A percentile compares a stretch with the other conserved stretches of the same genome.
These are phyloP conservation scores for Puccinia horiana DNA, from an alignment of 1,284 basidiomycete species.

Conservation along the genomic window DNA sequence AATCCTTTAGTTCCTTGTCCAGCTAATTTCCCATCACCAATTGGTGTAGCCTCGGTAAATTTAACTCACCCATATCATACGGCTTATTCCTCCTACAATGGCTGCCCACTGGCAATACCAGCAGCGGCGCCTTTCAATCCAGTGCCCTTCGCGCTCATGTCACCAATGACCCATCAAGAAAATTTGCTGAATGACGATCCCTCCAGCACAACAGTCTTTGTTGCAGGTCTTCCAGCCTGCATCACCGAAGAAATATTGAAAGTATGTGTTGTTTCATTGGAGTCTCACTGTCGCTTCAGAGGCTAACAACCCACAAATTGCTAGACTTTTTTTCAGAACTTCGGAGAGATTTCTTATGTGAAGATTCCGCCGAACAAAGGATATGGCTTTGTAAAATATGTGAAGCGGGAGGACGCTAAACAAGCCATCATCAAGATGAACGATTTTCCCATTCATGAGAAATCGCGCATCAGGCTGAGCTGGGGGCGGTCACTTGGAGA, in stretches of 20 bases:
- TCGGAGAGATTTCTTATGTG: slow-evolving; percentile 89
- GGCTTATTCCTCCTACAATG: not conserved
- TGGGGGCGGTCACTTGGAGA: slow-evolving; percentile 71
- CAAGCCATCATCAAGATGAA: slow-evolving; percentile 93
- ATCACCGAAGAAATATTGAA: slow-evolving; percentile 83
- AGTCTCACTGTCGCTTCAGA: not conserved
- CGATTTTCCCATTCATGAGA: slow-evolving; percentile 87
- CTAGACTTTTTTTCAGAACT: slow-evolving; percentile 75
- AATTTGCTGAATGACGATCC: slow-evolving; percentile 67
- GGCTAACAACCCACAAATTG: not conserved
- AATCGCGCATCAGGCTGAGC: slow-evolving; percentile 76
- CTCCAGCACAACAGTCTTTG: slow-evolving; percentile 88
- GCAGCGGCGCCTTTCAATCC: slow-evolving; percentile 55
- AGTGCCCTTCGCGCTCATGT: slow-evolving; percentile 73
- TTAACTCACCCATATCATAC: slow-evolving; percentile 18
- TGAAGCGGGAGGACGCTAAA: slow-evolving; percentile 85
- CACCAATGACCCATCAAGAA: slow-evolving; percentile 62
- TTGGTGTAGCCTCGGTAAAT: slow-evolving; percentile 23
- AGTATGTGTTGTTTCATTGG: slow-evolving; percentile 55
- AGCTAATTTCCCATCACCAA: slow-evolving; percentile 13
- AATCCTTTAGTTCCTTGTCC: not conserved
- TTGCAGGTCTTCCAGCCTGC: slow-evolving; percentile 78
- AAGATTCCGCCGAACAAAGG: slow-evolving; percentile 94
- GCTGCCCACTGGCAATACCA: not conserved
- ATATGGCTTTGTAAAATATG: slow-evolving; percentile 93